Conservation (phyloP, 2,329 filamentous ascomycete genomes). For the Ceratocystis eucalypticola region DNA sequence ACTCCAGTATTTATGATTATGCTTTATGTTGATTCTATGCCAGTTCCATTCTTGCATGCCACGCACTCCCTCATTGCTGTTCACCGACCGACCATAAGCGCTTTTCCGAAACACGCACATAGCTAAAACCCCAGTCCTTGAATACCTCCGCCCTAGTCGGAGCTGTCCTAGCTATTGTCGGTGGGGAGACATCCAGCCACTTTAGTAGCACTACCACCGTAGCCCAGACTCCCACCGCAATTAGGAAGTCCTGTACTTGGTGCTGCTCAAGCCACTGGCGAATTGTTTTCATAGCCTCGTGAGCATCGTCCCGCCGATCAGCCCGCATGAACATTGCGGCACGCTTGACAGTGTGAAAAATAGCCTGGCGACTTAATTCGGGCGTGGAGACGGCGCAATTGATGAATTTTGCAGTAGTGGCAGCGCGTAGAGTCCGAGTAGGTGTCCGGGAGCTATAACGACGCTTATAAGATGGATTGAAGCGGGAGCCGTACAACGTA, state of each 20-base stretch:
- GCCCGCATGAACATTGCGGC: constrained; percentile 5
- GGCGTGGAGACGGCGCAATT: neutral
- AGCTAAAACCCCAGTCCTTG: neutral
- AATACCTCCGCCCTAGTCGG: neutral
- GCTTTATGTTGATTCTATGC: neutral
- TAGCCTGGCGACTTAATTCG: neutral
- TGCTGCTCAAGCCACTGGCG: neutral
- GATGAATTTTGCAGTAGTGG: neutral
- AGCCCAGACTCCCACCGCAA: constrained; percentile 4
- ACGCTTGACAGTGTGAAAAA: neutral
- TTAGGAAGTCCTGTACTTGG: constrained; percentile 6
- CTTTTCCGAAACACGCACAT: constrained; percentile 1
- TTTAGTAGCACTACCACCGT: neutral
- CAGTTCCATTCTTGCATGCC: neutral
- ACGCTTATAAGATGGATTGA: constrained; percentile 4
- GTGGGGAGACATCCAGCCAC: constrained; percentile 1
- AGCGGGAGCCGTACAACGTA: constrained; percentile 7
- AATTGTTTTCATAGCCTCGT: neutral
- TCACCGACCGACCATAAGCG: neutral
- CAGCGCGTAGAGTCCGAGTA: neutral
- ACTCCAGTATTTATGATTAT: neutral
- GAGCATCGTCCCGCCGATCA: neutral
- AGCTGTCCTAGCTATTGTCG: neutral
- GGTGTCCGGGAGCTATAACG: neutral
- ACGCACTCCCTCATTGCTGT: neutral